phyloP scores from a whole-genome alignment of 2,329 filamentous ascomycete genomes.

The Bimuria novae-zelandiae region DNA sequence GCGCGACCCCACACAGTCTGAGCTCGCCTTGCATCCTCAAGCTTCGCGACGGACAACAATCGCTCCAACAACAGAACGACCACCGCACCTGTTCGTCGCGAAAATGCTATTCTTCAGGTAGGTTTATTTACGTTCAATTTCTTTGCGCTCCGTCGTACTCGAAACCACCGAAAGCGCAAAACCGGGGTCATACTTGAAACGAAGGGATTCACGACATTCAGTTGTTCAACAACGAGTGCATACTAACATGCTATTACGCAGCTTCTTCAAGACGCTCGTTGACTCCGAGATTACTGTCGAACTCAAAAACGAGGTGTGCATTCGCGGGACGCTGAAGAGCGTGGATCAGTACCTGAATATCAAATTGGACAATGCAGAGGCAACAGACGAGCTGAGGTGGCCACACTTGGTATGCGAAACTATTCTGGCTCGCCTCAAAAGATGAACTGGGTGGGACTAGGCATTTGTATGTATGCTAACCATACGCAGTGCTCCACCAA shows the following conservation, averaged over 20 bases:
- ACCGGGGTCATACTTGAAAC: not conserved
- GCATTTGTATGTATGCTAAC: slow-evolving; percentile 6
- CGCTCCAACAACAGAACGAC: slow-evolving; percentile 4
- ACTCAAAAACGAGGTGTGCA: slow-evolving; percentile 98
- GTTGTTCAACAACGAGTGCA: not conserved
- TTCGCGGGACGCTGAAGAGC: slow-evolving; percentile 92
- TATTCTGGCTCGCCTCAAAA: slow-evolving; percentile 34
- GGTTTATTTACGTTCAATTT: slow-evolving; percentile 2
- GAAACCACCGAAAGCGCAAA: no score
- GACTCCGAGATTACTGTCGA: slow-evolving; percentile 97
- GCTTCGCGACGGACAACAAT: slow-evolving; percentile 9
- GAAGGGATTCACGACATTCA: not conserved
- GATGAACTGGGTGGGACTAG: no score
- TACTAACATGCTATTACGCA: slow-evolving; percentile 16
- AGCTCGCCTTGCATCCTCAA: slow-evolving; percentile 12
- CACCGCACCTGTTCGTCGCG: not conserved
- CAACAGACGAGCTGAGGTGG: slow-evolving; percentile 92
- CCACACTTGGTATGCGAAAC: slow-evolving; percentile 73
- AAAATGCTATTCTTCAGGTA: slow-evolving; percentile 60
- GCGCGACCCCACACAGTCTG: slow-evolving; percentile 5
- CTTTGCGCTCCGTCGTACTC: not conserved
- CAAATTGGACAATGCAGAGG: slow-evolving; percentile 93
- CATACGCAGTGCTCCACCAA: slow-evolving; percentile 72
- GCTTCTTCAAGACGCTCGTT: slow-evolving; percentile 98
- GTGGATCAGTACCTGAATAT: slow-evolving; percentile 99